Evolutionary conservation across 1,139 yeast species (phyloP).

Genomic region (Arxiozyma slooffiae): DNA sequence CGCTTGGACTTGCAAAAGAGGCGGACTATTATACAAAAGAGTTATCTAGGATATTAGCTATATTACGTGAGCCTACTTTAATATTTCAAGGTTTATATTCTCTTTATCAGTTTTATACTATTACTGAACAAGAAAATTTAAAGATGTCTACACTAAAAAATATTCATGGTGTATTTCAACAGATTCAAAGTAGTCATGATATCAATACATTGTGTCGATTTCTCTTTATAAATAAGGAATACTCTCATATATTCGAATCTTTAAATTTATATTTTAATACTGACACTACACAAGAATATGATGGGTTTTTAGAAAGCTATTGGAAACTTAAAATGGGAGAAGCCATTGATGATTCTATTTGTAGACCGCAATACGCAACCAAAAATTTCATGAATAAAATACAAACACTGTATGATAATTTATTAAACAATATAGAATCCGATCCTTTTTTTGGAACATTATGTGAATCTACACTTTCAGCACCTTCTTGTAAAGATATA

Average conservation of each 20-base stretch:
- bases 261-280: constrained; percentile 21
- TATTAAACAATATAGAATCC: constrained; percentile 25
- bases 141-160: constrained; percentile 13
- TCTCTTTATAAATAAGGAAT: constrained; percentile 18
- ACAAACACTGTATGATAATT: constrained; percentile 21
- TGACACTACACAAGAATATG: constrained; percentile 11
- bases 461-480: constrained; percentile 40
- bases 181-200: constrained; percentile 22
- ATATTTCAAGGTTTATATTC: constrained; percentile 22
- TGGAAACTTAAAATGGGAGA: constrained; percentile 28
- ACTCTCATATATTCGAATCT: constrained; percentile 16
- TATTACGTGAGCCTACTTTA: constrained; percentile 27
- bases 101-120: constrained; percentile 16
- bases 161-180: constrained; percentile 19
- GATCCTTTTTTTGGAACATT: constrained; percentile 42
- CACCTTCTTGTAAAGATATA: constrained; percentile 31
- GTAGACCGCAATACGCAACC: constrained; percentile 15
- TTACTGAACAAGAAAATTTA: constrained; percentile 15
- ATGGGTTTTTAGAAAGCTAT: constrained; percentile 17
- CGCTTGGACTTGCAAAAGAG: constrained; percentile 48
- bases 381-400: constrained; percentile 26
- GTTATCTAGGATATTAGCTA: constrained; percentile 33
- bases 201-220: constrained; percentile 18
- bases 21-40: constrained; percentile 43
- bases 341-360: constrained; percentile 15